Evolutionary conservation across 2,329 filamentous ascomycete species (phyloP).

Genomic region (Colletotrichum euphorbiae): DNA sequence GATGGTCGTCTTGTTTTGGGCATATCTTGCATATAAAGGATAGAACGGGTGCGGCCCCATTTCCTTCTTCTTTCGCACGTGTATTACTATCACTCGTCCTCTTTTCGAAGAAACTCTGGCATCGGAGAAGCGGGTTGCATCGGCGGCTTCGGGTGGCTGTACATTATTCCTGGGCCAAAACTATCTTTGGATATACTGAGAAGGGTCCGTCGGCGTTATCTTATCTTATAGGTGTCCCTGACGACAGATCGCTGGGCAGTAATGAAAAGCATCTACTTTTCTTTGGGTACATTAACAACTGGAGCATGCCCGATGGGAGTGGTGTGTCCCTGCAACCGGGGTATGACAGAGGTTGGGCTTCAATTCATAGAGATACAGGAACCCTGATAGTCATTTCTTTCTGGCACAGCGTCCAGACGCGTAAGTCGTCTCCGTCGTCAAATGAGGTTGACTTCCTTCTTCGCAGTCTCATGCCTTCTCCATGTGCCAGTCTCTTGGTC

Average conservation of each 20-base stretch:
- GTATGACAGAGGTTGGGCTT: too few relatives aligned
- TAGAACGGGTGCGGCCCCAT: slow-evolving; percentile 48
- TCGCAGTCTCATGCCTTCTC: too few relatives aligned
- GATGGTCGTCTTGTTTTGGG: slow-evolving; percentile 74
- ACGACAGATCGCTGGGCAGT: background rate
- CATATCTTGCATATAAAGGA: slow-evolving; percentile 73
- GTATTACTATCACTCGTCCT: slow-evolving; percentile 22
- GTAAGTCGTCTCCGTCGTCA: too few relatives aligned
- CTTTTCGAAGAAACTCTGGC: background rate
- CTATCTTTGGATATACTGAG: slow-evolving; percentile 1
- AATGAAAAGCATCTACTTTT: background rate
- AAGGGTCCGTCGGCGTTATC: slow-evolving; percentile 21
- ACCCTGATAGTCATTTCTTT: too few relatives aligned
- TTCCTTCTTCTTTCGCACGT: background rate
- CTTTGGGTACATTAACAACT: too few relatives aligned
- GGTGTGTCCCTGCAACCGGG: too few relatives aligned
- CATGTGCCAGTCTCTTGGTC: too few relatives aligned
- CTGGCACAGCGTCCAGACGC: background rate
- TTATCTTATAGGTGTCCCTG: slow-evolving; percentile 4
- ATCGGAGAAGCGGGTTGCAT: slow-evolving; percentile 35
- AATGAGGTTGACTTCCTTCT: too few relatives aligned
- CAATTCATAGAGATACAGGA: too few relatives aligned
- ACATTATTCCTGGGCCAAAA: too few relatives aligned
- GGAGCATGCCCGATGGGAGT: too few relatives aligned
- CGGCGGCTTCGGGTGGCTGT: background rate